Evolutionary conservation across 352 stramenopile species (phyloP), one percentile per base, ranked within the genome.

Genomic region (Detonula confervacea): DNA sequence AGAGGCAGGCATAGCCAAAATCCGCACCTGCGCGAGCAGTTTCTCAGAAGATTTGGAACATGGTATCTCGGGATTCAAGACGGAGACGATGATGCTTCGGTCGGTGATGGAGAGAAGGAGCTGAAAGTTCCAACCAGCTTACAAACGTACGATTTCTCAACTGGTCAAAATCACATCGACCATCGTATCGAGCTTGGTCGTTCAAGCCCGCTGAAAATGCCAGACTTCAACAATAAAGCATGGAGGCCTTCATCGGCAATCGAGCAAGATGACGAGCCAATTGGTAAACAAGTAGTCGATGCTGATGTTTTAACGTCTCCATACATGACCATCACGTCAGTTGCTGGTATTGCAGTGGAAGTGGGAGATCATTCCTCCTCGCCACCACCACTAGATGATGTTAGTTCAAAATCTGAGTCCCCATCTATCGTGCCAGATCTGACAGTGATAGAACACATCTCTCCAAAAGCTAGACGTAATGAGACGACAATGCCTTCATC

Each of bases 131-230:
- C 5, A 42, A 11, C 56, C 56, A 47, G 2, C 47, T 29, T 18
- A 65, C 22, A n/a, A n/a, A 65, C 56, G 24, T 49, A 65, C 25
- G 27, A 65, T 51, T 49, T 49, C 20, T 46, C 56, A 57, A n/a
- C 55, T 1, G 47, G 20, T n/a, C n/a, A 56, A 4, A 4, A 33
- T 56, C 3, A n/a, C n/a, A n/a, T n/a, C 46, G 22, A 9, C 11
- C 18, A 24, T 27, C n/a, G n/a, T 27, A 2, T 29, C 29, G 7
- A n/a, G 24, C 1, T 55, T 9, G 11, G n/a, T 55, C 18, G 46
- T 27, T 55, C 46, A 3, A 55, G 11, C 3, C 14, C 46, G 14
- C 27, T n/a, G 33, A 33, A 64, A 64, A 64, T 49, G 25, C 2
- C 6, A 24, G 16, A 52, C 22, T 25, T 22, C 3, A 27, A 16